Evolutionary conservation across 1,284 basidiomycete genomes (phyloP).

Genomic region (Cerioporus squamosus): DNA sequence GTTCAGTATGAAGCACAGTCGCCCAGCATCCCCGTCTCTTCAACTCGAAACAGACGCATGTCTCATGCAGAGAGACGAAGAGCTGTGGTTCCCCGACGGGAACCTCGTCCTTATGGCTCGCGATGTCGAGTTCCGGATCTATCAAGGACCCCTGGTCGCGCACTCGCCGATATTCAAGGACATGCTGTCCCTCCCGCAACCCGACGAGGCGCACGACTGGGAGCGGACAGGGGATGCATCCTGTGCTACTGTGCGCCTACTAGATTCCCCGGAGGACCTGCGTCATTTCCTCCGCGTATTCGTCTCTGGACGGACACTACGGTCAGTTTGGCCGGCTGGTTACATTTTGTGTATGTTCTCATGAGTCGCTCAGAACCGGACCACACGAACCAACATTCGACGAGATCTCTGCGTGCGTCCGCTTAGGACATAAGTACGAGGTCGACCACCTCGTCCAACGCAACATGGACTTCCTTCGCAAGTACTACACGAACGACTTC

Average conservation of each 20-base stretch:
- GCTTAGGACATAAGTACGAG: constrained; percentile 23
- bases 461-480: constrained; percentile 16
- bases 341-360: neutral
- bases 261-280: constrained; percentile 19
- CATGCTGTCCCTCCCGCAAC: constrained; percentile 1
- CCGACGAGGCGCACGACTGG: neutral
- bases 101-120: neutral
- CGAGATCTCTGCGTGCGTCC: constrained; percentile 20
- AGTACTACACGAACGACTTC: constrained; percentile 19
- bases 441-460: constrained; percentile 17
- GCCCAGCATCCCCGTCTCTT: neutral
- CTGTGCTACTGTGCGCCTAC: constrained; percentile 2
- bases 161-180: constrained; percentile 1
- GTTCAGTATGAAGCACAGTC: neutral
- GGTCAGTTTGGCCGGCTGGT: neutral
- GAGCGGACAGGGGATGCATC: neutral
- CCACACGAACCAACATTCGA: constrained; percentile 11
- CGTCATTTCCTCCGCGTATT: constrained; percentile 19
- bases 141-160: neutral
- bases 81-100: constrained; percentile 4
- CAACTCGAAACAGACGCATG: neutral
- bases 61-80: neutral
- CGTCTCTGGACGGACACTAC: constrained; percentile 8
- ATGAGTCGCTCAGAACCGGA: constrained; percentile 5
- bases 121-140: constrained; percentile 1